A percentile compares a stretch with the other conserved stretches of the same genome.
Conservation (phyloP, 305 asterid species). For the Fraxinus baroniana region DNA sequence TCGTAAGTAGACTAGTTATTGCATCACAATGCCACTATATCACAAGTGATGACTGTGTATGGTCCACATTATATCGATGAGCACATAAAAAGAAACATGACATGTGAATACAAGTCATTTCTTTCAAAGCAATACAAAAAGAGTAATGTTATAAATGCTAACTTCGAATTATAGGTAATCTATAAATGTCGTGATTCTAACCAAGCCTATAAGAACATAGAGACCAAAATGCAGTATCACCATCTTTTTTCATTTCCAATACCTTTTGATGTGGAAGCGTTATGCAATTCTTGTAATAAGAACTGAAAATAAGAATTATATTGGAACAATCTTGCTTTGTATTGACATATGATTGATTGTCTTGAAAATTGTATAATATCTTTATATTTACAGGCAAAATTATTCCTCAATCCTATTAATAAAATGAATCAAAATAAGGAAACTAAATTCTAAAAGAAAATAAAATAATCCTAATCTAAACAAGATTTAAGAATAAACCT, state of each 20-base stretch:
- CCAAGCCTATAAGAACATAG: not conserved
- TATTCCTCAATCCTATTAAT: no score
- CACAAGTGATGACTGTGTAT: not conserved
- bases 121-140: not conserved
- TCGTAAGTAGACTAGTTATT: not conserved
- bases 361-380: no score
- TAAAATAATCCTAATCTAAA: no score
- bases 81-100: not conserved
- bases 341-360: no score
- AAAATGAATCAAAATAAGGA: no score
- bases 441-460: no score
- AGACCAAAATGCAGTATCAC: not conserved
- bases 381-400: no score
- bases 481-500: no score
- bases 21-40: not conserved
- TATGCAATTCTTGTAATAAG: no score
- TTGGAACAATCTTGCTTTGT: no score
- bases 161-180: not conserved
- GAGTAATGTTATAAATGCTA: not conserved
- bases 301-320: no score
- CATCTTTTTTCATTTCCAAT: not conserved
- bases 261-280: not conserved
- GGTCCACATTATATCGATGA: not conserved
- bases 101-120: not conserved
- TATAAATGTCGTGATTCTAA: not conserved